phyloP scores from a whole-genome alignment of 2,329 filamentous ascomycete genomes.

The Biscogniauxia mediterranea region DNA sequence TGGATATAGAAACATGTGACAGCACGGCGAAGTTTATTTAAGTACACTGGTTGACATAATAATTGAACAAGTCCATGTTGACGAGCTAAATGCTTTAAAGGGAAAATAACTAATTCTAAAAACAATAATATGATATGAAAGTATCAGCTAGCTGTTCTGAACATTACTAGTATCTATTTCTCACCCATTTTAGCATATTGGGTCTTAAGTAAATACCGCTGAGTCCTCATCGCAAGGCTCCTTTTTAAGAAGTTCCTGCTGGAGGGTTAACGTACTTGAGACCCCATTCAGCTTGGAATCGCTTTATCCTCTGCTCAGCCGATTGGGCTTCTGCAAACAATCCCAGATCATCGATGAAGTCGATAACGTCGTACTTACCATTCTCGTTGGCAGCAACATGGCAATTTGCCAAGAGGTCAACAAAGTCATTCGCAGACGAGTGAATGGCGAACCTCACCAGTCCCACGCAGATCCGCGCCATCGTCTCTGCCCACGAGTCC shows the following conservation, averaged over 20 bases:
- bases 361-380: constrained; percentile 30
- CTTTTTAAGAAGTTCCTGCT: background rate
- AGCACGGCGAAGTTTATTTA: too few relatives aligned
- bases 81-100: too few relatives aligned
- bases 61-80: too few relatives aligned
- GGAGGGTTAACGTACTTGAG: constrained; percentile 7
- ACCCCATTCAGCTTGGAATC: constrained; percentile 5
- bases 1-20: too few relatives aligned
- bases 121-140: too few relatives aligned
- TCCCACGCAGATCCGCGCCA: constrained; percentile 24
- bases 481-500: constrained; percentile 18
- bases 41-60: too few relatives aligned
- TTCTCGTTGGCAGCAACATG: constrained; percentile 44
- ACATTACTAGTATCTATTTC: too few relatives aligned
- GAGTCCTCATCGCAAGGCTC: too few relatives aligned
- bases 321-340: constrained; percentile 22
- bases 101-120: too few relatives aligned
- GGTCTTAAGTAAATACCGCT: too few relatives aligned
- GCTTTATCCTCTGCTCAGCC: constrained; percentile 16
- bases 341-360: constrained; percentile 25
- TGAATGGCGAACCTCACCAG: constrained; percentile 23
- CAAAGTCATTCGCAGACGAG: constrained; percentile 12
- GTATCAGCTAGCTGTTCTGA: too few relatives aligned
- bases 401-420: constrained; percentile 18
- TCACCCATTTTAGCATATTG: too few relatives aligned